Evolutionary conservation across 2,329 filamentous ascomycete genomes (phyloP).

Genomic region (Hymenoscyphus scutula): DNA sequence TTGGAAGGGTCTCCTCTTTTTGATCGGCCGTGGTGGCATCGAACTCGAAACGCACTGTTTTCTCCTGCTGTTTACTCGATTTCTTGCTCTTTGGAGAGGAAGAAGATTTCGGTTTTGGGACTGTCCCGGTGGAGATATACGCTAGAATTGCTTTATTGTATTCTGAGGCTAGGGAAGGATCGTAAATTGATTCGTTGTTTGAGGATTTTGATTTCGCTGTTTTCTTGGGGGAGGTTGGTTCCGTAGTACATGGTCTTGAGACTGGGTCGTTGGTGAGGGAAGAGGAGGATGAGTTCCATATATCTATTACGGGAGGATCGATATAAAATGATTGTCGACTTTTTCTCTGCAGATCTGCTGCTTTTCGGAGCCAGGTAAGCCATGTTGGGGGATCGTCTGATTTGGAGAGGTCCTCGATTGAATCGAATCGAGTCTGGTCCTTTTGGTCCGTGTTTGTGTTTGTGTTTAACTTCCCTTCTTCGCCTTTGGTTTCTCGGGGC

Average conservation of each 20-base stretch:
- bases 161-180: slow-evolving; percentile 12
- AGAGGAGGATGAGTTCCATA: not conserved
- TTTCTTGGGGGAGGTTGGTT: not conserved
- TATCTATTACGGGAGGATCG: slow-evolving; percentile 6
- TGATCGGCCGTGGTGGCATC: no score
- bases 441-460: not conserved
- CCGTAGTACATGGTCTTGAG: not conserved
- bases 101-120: not conserved
- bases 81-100: not conserved
- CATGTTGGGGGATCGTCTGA: not conserved
- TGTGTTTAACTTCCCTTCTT: not conserved
- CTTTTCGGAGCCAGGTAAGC: not conserved
- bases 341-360: not conserved
- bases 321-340: slow-evolving; percentile 2
- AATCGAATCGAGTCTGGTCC: not conserved
- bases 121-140: slow-evolving; percentile 5
- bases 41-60: no score
- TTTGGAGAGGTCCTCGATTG: not conserved
- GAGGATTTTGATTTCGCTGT: not conserved
- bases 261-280: not conserved
- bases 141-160: slow-evolving; percentile 19
- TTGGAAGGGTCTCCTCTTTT: not conserved
- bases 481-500: not conserved
- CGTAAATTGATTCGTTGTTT: slow-evolving; percentile 8
- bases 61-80: not conserved